Conservation (phyloP, 2,329 filamentous ascomycete species). For the Calonectria pseudoturangicola region DNA sequence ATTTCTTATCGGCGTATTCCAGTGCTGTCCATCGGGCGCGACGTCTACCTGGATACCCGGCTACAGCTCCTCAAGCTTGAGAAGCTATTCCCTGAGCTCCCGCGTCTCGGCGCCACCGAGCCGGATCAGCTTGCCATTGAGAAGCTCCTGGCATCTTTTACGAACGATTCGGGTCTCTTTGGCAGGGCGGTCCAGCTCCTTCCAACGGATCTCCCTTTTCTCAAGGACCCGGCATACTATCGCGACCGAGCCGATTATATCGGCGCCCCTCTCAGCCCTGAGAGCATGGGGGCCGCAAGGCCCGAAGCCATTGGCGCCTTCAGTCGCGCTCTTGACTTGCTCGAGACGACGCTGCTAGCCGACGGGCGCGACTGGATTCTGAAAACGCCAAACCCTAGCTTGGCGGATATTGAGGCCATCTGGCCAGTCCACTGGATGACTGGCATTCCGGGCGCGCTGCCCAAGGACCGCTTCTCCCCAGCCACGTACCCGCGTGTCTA, state of each 20-base stretch:
- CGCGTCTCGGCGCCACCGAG: constrained; percentile 60
- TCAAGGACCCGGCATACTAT: constrained; percentile 75
- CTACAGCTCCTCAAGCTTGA: constrained; percentile 81
- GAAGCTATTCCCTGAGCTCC: constrained; percentile 67
- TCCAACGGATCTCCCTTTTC: constrained; percentile 71
- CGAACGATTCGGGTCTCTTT: constrained; percentile 76
- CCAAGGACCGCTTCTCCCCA: constrained; percentile 69
- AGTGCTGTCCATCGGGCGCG: constrained; percentile 77
- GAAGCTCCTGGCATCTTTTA: constrained; percentile 73
- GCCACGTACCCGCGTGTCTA: constrained; percentile 75
- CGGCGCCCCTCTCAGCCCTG: constrained; percentile 52
- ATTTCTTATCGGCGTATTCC: constrained; percentile 82
- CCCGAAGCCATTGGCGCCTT: constrained; percentile 76
- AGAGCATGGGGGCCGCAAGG: constrained; percentile 56
- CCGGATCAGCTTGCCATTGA: constrained; percentile 68
- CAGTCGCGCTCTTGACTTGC: constrained; percentile 70
- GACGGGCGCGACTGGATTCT: constrained; percentile 82
- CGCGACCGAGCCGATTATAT: constrained; percentile 72
- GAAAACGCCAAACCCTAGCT: constrained; percentile 68
- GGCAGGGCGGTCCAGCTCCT: constrained; percentile 70
- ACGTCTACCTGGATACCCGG: constrained; percentile 82
- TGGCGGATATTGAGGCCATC: constrained; percentile 82
- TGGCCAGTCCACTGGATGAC: constrained; percentile 82
- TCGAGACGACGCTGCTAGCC: constrained; percentile 78
- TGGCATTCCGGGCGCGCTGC: constrained; percentile 73